Percentiles rank a stretch among this genome's conserved stretches.
These are phyloP conservation scores for Bryoglossum gracile DNA, from an alignment of 495 filamentous ascomycete genomes.

Conservation along the genomic window DNA sequence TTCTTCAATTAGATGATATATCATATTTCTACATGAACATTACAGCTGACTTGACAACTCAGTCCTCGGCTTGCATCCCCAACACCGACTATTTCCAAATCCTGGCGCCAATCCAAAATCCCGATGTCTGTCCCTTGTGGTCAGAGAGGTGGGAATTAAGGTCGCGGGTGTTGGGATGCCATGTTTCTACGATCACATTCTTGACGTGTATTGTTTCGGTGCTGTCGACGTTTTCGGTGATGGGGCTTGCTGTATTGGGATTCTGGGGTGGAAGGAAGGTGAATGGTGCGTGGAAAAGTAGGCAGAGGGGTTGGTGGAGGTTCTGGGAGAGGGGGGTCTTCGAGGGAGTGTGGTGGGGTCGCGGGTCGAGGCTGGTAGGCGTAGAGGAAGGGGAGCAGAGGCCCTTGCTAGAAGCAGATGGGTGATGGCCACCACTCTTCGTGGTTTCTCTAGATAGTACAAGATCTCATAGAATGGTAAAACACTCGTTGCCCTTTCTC, in stretches of 20 bases:
- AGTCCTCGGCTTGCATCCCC: conserved; percentile 43
- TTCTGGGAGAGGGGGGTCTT: conserved; percentile 19
- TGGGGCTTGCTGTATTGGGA: conserved; percentile 26
- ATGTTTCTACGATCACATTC: conserved; percentile 44
- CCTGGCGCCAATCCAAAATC: conserved; percentile 39
- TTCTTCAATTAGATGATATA: neutral
- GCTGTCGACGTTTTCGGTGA: conserved; percentile 29
- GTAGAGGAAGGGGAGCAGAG: conserved; percentile 3
- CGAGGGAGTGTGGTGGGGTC: conserved; percentile 11
- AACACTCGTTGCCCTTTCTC: too few species aligned
- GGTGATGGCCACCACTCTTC: neutral
- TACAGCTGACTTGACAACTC: too few species aligned
- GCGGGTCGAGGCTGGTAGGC: conserved; percentile 11
- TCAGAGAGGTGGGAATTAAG: conserved; percentile 46
- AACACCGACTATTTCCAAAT: conserved; percentile 32
- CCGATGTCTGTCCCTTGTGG: conserved; percentile 40
- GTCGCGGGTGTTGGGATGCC: conserved; percentile 38
- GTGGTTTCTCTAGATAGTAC: too few species aligned
- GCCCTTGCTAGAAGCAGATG: conserved; percentile 1
- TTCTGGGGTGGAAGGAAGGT: conserved; percentile 19
- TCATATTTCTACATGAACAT: too few species aligned
- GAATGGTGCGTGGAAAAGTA: conserved; percentile 19
- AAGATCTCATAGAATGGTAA: too few species aligned
- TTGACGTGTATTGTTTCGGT: conserved; percentile 36
- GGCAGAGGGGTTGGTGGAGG: conserved; percentile 30